Percentiles rank a stretch among this genome's conserved stretches.
Conservation (phyloP, 345 rosid species). For the Cardamine occulta region DNA sequence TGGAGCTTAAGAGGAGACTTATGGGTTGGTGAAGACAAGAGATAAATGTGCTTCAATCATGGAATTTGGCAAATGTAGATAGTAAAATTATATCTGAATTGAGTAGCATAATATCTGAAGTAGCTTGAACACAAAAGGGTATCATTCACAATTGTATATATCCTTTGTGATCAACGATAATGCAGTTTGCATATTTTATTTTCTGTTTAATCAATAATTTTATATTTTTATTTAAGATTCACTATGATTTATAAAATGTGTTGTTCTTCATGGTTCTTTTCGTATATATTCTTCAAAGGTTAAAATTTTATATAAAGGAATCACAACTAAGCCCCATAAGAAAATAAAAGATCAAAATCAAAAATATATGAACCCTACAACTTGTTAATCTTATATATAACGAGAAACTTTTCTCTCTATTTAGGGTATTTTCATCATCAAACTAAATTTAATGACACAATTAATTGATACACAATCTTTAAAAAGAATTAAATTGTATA, state of each 20-base stretch:
- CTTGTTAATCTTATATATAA: neutral
- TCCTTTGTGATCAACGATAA: constrained; percentile 2
- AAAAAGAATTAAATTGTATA: no score
- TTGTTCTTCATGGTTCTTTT: neutral
- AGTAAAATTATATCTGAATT: neutral
- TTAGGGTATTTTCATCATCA: no score
- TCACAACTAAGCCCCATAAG: neutral
- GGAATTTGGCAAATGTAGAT: constrained; percentile 5
- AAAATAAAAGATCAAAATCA: neutral
- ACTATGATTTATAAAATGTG: constrained; percentile 1
- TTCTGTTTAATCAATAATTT: neutral
- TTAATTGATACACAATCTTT: no score
- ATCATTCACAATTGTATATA: neutral
- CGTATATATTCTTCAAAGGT: neutral
- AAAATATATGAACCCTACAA: neutral
- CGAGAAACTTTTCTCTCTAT: no score
- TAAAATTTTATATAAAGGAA: no score
- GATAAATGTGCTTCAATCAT: constrained; percentile 22
- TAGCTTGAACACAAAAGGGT: neutral
- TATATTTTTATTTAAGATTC: neutral
- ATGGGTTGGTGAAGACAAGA: constrained; percentile 42
- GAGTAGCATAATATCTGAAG: neutral
- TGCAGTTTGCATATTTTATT: neutral
- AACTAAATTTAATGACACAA: no score
- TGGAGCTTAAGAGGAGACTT: constrained; percentile 69